Evolutionary conservation across 2,329 filamentous ascomycete genomes (phyloP).

Genomic region (Trichophyton benhamiae): DNA sequence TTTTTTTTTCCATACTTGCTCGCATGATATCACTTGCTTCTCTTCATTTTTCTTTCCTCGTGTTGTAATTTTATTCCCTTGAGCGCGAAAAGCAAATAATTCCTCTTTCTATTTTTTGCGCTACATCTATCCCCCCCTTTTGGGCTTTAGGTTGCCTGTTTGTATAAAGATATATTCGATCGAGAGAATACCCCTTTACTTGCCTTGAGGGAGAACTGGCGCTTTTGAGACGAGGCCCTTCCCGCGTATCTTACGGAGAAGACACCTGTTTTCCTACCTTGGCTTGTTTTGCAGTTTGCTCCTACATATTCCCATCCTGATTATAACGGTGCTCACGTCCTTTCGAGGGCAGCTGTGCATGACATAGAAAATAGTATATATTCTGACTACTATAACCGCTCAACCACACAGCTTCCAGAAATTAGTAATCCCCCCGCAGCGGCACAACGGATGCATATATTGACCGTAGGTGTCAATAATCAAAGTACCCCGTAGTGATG

Average conservation of each 20-base stretch:
- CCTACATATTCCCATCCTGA: neutral
- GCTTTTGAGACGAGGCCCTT: neutral
- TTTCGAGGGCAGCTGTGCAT: neutral
- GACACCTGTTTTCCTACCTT: neutral
- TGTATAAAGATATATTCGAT: neutral
- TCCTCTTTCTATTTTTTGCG: neutral
- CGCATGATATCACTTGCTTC: neutral
- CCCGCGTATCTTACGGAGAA: neutral
- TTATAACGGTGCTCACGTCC: neutral
- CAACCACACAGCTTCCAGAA: too few relatives aligned
- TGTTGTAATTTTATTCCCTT: constrained; percentile 2
- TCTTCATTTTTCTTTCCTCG: neutral
- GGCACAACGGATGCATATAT: too few relatives aligned
- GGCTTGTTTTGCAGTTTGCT: neutral
- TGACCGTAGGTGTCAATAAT: neutral
- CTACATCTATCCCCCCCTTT: neutral
- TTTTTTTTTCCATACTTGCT: neutral
- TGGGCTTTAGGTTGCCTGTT: neutral
- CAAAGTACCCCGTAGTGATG: neutral
- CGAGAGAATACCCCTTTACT: neutral
- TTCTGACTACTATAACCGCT: neutral
- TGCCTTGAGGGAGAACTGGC: neutral
- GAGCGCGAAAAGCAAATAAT: constrained; percentile 5
- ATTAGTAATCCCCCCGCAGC: too few relatives aligned
- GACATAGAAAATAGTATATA: constrained; percentile 3